phyloP scores from a whole-genome alignment of 139 green algal species.

The Pleodorina starrii region DNA sequence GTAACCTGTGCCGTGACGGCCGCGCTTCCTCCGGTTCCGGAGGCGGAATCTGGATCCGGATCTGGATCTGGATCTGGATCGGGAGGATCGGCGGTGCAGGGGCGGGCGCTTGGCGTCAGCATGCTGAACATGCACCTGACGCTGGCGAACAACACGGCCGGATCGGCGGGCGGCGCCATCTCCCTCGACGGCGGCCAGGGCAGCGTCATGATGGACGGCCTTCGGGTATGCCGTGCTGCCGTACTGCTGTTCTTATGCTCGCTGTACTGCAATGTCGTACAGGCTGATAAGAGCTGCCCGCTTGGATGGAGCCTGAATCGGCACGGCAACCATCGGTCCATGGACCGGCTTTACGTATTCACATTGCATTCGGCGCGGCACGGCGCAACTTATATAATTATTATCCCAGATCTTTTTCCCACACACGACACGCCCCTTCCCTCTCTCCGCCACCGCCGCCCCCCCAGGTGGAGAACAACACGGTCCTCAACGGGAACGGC shows the following conservation, averaged over 20 bases:
- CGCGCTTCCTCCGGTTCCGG: too few species aligned
- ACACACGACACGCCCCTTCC: not conserved
- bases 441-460: not conserved
- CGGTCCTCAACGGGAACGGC: not conserved
- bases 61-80: too few species aligned
- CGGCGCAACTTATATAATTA: too few species aligned
- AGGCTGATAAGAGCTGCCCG: too few species aligned
- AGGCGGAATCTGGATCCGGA: too few species aligned
- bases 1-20: slow-evolving; percentile 15
- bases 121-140: not conserved
- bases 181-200: not conserved
- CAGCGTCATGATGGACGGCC: not conserved
- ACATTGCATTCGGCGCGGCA: too few species aligned
- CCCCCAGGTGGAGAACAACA: slow-evolving; percentile 13
- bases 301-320: too few species aligned
- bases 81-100: not conserved
- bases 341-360: too few species aligned
- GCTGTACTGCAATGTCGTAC: too few species aligned
- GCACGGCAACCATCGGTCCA: too few species aligned
- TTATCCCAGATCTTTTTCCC: not conserved
- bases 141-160: not conserved
- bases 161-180: not conserved
- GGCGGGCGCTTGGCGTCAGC: not conserved
- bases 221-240: not conserved
- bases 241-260: too few species aligned